phyloP scores from a whole-genome alignment of 2,329 filamentous ascomycete species.

The Neonectria faginata region DNA sequence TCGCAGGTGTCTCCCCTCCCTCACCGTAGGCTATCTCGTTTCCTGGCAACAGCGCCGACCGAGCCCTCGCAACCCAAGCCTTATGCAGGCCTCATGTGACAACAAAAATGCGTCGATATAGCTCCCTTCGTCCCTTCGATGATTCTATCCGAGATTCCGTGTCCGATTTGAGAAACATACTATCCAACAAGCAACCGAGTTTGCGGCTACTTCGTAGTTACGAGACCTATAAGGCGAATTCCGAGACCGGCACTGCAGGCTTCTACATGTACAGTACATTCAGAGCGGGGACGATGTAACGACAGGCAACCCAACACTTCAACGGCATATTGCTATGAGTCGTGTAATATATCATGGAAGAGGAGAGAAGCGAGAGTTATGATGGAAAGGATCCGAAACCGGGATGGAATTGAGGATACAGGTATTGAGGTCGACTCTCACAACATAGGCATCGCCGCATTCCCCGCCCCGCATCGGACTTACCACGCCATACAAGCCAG shows the following conservation, averaged over 20 bases:
- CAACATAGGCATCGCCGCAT: slow-evolving; percentile 3
- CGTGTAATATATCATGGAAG: neutral
- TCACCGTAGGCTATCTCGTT: slow-evolving; percentile 20
- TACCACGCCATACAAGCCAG: slow-evolving; percentile 31
- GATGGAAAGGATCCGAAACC: neutral
- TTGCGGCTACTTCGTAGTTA: slow-evolving; percentile 26
- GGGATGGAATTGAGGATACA: neutral
- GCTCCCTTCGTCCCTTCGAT: slow-evolving; percentile 19
- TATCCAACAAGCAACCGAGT: slow-evolving; percentile 23
- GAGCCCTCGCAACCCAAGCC: slow-evolving; percentile 28
- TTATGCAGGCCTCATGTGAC: slow-evolving; percentile 23
- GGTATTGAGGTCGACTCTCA: neutral
- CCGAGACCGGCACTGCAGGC: slow-evolving; percentile 20
- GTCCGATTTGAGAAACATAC: slow-evolving; percentile 8
- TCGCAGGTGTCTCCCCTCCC: slow-evolving; percentile 16
- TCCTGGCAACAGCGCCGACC: slow-evolving; percentile 16
- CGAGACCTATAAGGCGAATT: slow-evolving; percentile 18
- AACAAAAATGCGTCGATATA: slow-evolving; percentile 22
- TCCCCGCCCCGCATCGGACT: slow-evolving; percentile 1
- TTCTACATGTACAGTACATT: slow-evolving; percentile 8
- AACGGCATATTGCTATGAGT: neutral
- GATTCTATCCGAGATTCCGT: slow-evolving; percentile 23
- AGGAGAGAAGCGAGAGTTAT: neutral
- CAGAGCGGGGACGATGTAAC: neutral
- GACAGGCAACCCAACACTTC: neutral